Base-by-base conservation (phyloP, 2,329 filamentous ascomycete species). In the Ophiostoma sp. region DNA sequence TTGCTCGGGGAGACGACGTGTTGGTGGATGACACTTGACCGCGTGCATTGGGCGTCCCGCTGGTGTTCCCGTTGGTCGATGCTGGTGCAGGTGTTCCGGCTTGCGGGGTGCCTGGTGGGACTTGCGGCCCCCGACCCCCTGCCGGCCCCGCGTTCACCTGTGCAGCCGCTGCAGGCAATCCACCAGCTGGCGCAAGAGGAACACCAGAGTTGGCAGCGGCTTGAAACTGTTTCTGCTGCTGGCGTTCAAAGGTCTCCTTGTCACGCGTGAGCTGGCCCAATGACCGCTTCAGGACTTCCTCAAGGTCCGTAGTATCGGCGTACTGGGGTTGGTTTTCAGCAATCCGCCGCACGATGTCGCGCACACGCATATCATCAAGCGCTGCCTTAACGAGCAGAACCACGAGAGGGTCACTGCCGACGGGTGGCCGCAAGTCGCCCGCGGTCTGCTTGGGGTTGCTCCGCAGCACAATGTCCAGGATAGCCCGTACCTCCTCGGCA, bases 371-470 rank as follows among this genome's bases (percentile, higher is more conserved):
- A 20, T 87, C 83, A 72, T 88, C 86, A 3, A 88, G 77, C 0
- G 84, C 83, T n/a, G 82, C 81, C 76, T 86, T 87, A 67, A 88
- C 84, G 4, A 88, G 77, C 54, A 84, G 77, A 23, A 88, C 84
- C 7, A 88, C 83, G 6, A 88, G 76, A 1, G 84, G 81, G 72
- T 88, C 85, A 74, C 84, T 86, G 11, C 84, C 81, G 0, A 80
- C 81, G 0, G 86, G 86, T 10, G 85, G 83, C 44, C 82, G 81
- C 33, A 88, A 76, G 70, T 86, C 83, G 6, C 76, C 79, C 1
- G 84, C 85, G 62, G 82, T 85, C 73, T 88, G 85, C 15, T 81
- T 80, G 3, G 85, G 85, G 70, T 88, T 88, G 8, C 86, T 87
- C 10, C 81, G 79, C n/a, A 87, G 77, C 15, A 88, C 84, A 75